Conservation (phyloP, 2,329 filamentous ascomycete genomes). For the Nemania sp. region DNA sequence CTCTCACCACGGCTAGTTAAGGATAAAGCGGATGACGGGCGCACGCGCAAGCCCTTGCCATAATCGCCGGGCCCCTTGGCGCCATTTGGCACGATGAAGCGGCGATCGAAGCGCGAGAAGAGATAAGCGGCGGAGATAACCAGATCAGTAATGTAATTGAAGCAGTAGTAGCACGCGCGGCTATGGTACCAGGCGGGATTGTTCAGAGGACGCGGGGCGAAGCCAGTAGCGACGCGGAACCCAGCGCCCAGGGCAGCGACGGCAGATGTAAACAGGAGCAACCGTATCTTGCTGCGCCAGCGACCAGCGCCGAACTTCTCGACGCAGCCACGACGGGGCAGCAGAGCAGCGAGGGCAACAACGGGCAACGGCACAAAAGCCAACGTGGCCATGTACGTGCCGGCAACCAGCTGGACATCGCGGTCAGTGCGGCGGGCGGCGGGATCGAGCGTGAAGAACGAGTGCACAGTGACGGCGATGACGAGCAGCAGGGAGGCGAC, state of each 20-base stretch:
- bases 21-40: slow-evolving; percentile 3
- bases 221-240: slow-evolving; percentile 67
- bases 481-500: slow-evolving; percentile 64
- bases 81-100: slow-evolving; percentile 76
- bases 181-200: slow-evolving; percentile 70
- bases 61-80: slow-evolving; percentile 61
- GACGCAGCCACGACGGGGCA: slow-evolving; percentile 47
- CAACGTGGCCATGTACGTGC: slow-evolving; percentile 63
- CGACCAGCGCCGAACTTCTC: slow-evolving; percentile 70
- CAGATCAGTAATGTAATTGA: slow-evolving; percentile 77
- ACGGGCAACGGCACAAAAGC: slow-evolving; percentile 55
- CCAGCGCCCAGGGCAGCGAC: slow-evolving; percentile 70
- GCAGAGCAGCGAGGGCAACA: slow-evolving; percentile 55
- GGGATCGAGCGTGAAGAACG: slow-evolving; percentile 65
- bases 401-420: slow-evolving; percentile 65
- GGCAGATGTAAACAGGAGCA: slow-evolving; percentile 61
- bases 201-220: slow-evolving; percentile 50
- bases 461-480: slow-evolving; percentile 65
- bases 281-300: slow-evolving; percentile 66
- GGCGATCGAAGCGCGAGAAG: slow-evolving; percentile 68
- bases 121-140: slow-evolving; percentile 70
- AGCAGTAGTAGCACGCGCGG: slow-evolving; percentile 76
- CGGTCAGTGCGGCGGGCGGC: slow-evolving; percentile 56
- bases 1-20: slow-evolving; percentile 2
- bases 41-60: slow-evolving; percentile 21